phyloP scores from a whole-genome alignment of 441 rosid genomes.

The Breynia disticha region DNA sequence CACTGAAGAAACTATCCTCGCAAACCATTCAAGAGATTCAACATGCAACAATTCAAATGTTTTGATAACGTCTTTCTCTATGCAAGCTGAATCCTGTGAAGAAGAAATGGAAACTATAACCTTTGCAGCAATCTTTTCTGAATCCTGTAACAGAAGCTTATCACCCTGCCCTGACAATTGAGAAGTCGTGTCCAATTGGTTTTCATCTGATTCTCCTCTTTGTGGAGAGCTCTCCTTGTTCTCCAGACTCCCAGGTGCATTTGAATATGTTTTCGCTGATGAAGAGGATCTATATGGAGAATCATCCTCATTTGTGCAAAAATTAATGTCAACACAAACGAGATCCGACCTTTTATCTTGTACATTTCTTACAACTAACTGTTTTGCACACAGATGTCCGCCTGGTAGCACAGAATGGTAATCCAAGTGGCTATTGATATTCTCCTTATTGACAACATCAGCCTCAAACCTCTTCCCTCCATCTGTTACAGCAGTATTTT shows the following conservation, averaged over 20 bases:
- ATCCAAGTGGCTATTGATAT: slow-evolving; percentile 12
- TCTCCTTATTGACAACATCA: not conserved
- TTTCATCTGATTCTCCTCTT: slow-evolving; percentile 32
- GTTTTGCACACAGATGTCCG: no score
- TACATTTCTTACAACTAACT: slow-evolving; percentile 14
- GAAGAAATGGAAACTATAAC: slow-evolving; percentile 48
- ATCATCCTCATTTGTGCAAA: slow-evolving; percentile 24
- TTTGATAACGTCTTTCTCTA: slow-evolving; percentile 13
- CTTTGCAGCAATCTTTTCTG: slow-evolving; percentile 37
- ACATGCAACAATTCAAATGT: slow-evolving; percentile 12
- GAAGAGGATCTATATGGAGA: slow-evolving; percentile 9
- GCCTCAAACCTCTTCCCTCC: slow-evolving; percentile 10
- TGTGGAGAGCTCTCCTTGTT: slow-evolving; percentile 32
- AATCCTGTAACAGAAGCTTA: slow-evolving; percentile 16
- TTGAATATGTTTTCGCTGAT: slow-evolving; percentile 21
- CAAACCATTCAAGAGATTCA: slow-evolving; percentile 43
- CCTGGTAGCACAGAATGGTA: slow-evolving; percentile 13
- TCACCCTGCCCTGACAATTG: slow-evolving; percentile 19
- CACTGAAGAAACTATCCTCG: slow-evolving; percentile 35
- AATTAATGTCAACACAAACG: slow-evolving; percentile 28
- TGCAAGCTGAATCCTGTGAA: slow-evolving; percentile 15
- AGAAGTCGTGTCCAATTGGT: slow-evolving; percentile 26
- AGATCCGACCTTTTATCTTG: slow-evolving; percentile 11
- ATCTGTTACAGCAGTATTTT: slow-evolving; percentile 2
- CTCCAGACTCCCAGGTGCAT: slow-evolving; percentile 34